These are phyloP conservation scores for Tilletia setariae DNA, from an alignment of 1,284 basidiomycete species.

Conservation along the genomic window DNA sequence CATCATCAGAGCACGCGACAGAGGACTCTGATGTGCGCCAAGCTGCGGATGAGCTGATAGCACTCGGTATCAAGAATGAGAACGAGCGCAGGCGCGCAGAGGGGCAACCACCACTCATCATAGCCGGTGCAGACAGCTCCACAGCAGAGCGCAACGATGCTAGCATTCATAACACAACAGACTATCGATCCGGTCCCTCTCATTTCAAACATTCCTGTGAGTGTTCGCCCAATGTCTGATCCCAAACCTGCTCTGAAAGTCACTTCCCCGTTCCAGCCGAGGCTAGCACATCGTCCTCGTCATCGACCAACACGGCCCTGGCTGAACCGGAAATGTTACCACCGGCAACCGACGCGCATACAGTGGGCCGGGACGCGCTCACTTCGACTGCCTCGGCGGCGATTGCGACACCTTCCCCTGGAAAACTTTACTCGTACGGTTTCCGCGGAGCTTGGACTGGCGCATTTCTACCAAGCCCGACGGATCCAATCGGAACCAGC, in stretches of 20 bases:
- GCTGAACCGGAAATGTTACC: too few species aligned
- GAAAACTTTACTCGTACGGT: neutral
- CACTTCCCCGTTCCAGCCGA: neutral
- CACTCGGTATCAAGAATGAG: slow-evolving; percentile 13
- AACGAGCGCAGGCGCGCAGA: slow-evolving; percentile 7
- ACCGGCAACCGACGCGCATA: too few species aligned
- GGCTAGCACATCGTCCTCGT: slow-evolving; percentile 1
- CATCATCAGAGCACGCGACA: neutral
- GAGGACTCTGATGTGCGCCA: slow-evolving; percentile 12
- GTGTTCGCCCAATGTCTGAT: neutral
- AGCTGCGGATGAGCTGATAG: slow-evolving; percentile 11
- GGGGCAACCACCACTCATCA: neutral
- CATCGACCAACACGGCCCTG: neutral
- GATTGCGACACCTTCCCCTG: neutral
- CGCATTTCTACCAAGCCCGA: neutral
- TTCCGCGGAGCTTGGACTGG: slow-evolving; percentile 8
- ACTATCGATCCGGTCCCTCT: neutral
- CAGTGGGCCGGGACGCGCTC: neutral
- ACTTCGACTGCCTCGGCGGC: neutral
- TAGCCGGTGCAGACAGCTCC: neutral
- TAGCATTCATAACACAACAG: neutral
- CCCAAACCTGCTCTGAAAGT: neutral
- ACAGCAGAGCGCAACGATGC: neutral
- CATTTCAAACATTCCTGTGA: slow-evolving; percentile 6
- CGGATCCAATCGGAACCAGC: neutral